Conservation (phyloP, 768 basidiomycete genomes). For the Xanthoconium stramineum region DNA sequence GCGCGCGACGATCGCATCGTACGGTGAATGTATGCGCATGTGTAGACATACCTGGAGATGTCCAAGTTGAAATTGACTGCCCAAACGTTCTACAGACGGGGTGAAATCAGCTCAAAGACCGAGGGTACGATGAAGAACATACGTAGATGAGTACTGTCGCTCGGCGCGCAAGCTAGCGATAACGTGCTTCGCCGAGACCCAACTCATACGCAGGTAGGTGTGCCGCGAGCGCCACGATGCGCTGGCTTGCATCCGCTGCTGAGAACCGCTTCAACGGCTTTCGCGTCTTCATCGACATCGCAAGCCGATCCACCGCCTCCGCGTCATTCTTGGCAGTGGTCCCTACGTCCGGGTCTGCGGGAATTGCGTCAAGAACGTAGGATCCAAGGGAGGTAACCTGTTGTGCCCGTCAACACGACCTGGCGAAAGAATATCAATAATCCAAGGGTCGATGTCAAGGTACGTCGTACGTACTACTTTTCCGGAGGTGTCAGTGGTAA, state of each 20-base stretch:
- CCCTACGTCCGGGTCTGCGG: slow-evolving; percentile 33
- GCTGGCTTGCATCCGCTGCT: slow-evolving; percentile 4
- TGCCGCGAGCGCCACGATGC: slow-evolving; percentile 41
- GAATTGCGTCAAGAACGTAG: slow-evolving; percentile 46
- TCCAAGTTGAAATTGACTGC: slow-evolving; percentile 52
- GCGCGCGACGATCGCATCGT: too few species aligned
- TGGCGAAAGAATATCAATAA: neutral
- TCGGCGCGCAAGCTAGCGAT: slow-evolving; percentile 32
- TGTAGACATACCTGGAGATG: slow-evolving; percentile 18
- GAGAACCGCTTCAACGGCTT: slow-evolving; percentile 23
- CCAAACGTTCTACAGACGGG: slow-evolving; percentile 45
- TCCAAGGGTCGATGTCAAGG: neutral
- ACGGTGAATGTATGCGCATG: too few species aligned
- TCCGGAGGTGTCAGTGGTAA: slow-evolving; percentile 6
- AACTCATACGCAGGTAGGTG: slow-evolving; percentile 40
- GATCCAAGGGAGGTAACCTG: slow-evolving; percentile 56
- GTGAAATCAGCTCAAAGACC: neutral
- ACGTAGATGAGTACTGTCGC: slow-evolving; percentile 49
- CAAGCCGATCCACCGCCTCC: slow-evolving; percentile 40
- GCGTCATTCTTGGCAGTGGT: slow-evolving; percentile 44
- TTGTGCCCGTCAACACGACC: slow-evolving; percentile 48
- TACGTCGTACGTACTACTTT: slow-evolving; percentile 14
- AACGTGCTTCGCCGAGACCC: slow-evolving; percentile 38
- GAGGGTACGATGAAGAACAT: neutral
- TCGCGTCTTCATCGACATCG: slow-evolving; percentile 40